A percentile compares a stretch with the other conserved stretches of the same genome.
Conservation (phyloP, 129 eudicot genomes). For the Artemisia tridentata region DNA sequence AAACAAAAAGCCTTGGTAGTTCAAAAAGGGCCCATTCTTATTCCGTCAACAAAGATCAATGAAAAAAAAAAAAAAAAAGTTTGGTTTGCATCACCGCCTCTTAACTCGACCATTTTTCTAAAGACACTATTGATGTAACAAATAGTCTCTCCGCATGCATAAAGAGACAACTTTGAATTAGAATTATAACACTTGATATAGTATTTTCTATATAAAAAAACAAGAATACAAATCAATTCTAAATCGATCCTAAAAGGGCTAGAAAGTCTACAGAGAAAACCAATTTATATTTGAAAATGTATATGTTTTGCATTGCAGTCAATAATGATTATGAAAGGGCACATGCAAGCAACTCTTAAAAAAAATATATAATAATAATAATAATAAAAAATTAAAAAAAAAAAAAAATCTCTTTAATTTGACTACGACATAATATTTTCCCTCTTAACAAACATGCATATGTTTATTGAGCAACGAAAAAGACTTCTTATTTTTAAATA, state of each 20-base stretch:
- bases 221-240: too few species aligned
- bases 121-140: neutral
- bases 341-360: conserved; percentile 33
- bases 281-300: neutral
- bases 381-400: too few species aligned
- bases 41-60: conserved; percentile 6
- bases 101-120: conserved; percentile 3
- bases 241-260: too few species aligned
- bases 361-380: too few species aligned
- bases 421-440: neutral
- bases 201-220: too few species aligned
- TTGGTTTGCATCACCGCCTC: conserved; percentile 25
- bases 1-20: too few species aligned
- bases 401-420: conserved; percentile 14
- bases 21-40: conserved; percentile 19
- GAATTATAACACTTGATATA: too few species aligned
- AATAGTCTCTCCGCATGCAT: too few species aligned
- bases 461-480: neutral
- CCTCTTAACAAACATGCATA: neutral
- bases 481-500: neutral
- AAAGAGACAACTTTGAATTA: too few species aligned
- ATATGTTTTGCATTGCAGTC: conserved; percentile 19
- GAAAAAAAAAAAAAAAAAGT: neutral
- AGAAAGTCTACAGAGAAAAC: too few species aligned
- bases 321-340: conserved; percentile 29